Evolutionary conservation across 768 basidiomycete species (phyloP).

Genomic region (Suillus americanus): DNA sequence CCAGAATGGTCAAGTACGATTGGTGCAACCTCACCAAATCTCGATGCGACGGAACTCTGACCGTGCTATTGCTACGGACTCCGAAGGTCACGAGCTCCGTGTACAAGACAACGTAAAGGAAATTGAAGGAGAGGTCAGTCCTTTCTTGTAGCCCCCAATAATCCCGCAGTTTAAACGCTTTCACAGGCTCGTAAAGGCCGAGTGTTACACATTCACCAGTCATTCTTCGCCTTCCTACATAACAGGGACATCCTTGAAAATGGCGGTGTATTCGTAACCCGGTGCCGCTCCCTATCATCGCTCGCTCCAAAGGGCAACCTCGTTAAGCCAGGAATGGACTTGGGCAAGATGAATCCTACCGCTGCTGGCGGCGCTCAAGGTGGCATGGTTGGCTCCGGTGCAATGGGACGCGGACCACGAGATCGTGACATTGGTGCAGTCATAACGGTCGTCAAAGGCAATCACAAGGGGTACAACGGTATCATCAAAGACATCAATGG

Average conservation of each 20-base stretch:
- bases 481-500: constrained; percentile 96
- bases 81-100: constrained; percentile 83
- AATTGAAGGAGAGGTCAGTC: constrained; percentile 76
- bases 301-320: constrained; percentile 83
- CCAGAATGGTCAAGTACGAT: constrained; percentile 86
- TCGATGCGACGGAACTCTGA: constrained; percentile 84
- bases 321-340: constrained; percentile 65
- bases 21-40: constrained; percentile 93
- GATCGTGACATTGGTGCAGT: constrained; percentile 79
- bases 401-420: constrained; percentile 75
- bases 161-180: constrained; percentile 3
- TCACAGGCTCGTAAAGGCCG: constrained; percentile 78
- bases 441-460: constrained; percentile 82
- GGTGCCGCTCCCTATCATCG: constrained; percentile 78
- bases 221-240: constrained; percentile 91
- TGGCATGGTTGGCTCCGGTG: constrained; percentile 79
- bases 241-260: constrained; percentile 90
- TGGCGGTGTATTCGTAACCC: constrained; percentile 92
- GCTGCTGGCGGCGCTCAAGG: constrained; percentile 55
- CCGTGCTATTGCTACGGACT: constrained; percentile 85
- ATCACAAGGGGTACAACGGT: constrained; percentile 88
- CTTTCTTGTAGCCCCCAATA: not conserved
- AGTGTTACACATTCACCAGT: constrained; percentile 92
- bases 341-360: constrained; percentile 91
- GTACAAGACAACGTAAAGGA: constrained; percentile 93